These are phyloP conservation scores for Apiotrichum sp. DNA, from an alignment of 1,284 basidiomycete species.

Conservation along the genomic window DNA sequence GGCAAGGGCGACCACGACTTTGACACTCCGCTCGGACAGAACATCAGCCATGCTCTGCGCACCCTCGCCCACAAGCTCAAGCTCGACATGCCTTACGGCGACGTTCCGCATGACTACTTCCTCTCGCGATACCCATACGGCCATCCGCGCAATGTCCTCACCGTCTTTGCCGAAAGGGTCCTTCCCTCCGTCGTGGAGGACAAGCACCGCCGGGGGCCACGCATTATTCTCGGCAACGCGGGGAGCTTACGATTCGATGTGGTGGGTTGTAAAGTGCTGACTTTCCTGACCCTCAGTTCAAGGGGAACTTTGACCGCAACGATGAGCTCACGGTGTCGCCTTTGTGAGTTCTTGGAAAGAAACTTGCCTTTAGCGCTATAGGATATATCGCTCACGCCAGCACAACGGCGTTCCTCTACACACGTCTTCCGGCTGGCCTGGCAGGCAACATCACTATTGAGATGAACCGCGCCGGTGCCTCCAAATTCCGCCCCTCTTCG, in stretches of 20 bases:
- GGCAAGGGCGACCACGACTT: constrained; percentile 29
- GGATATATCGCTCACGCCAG: not conserved
- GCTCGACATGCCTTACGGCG: constrained; percentile 53
- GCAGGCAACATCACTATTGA: constrained; percentile 31
- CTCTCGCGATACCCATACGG: constrained; percentile 61
- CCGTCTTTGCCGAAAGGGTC: constrained; percentile 58
- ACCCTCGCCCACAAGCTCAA: constrained; percentile 31
- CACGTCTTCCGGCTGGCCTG: constrained; percentile 31
- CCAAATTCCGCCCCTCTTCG: constrained; percentile 22
- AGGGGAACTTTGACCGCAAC: constrained; percentile 67
- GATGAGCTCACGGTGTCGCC: constrained; percentile 60
- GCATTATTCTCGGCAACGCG: constrained; percentile 64
- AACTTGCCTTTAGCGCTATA: too few species aligned
- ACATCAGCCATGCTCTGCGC: constrained; percentile 30
- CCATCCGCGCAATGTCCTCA: constrained; percentile 59
- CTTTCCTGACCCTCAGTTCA: constrained; percentile 25
- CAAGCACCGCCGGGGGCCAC: constrained; percentile 31
- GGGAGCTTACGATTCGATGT: constrained; percentile 71
- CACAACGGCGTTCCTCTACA: constrained; percentile 36
- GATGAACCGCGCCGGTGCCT: constrained; percentile 44
- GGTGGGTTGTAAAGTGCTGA: constrained; percentile 15
- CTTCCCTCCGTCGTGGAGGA: constrained; percentile 35
- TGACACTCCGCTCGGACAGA: constrained; percentile 34
- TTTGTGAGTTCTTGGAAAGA: too few species aligned
- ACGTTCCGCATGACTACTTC: constrained; percentile 66